These are phyloP conservation scores for Zymoseptoria ardabiliae DNA, from an alignment of 2,329 filamentous ascomycete genomes.

Conservation along the genomic window DNA sequence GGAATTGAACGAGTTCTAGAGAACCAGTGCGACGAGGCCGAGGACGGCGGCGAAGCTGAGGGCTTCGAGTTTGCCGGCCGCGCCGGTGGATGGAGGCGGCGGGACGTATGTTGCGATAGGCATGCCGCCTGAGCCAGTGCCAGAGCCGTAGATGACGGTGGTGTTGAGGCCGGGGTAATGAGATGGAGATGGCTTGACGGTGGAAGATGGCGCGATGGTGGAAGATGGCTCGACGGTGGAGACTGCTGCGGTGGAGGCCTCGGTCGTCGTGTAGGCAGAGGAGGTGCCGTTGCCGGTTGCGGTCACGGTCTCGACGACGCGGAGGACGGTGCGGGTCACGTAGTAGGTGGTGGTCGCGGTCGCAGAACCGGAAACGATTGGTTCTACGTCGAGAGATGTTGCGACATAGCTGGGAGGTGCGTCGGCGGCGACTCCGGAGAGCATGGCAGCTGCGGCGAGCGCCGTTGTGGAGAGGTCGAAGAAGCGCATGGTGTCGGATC, in stretches of 20 bases:
- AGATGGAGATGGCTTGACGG: neutral
- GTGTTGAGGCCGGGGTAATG: neutral
- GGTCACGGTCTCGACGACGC: slow-evolving; percentile 23
- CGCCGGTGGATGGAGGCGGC: slow-evolving; percentile 10
- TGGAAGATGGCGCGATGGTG: neutral
- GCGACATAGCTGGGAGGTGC: slow-evolving; percentile 6
- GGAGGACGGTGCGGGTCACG: slow-evolving; percentile 21
- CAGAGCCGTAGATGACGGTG: neutral
- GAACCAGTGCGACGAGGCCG: slow-evolving; percentile 17
- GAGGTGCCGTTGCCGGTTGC: slow-evolving; percentile 17
- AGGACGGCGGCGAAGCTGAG: slow-evolving; percentile 14
- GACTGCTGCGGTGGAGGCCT: slow-evolving; percentile 4
- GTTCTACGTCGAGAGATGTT: slow-evolving; percentile 1
- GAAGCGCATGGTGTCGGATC: slow-evolving; percentile 20
- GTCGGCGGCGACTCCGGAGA: slow-evolving; percentile 8
- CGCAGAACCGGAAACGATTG: neutral
- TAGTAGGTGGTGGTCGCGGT: slow-evolving; percentile 19
- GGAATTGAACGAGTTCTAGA: neutral
- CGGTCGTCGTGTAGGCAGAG: slow-evolving; percentile 10
- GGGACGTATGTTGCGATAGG: slow-evolving; percentile 5
- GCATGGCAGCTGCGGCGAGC: slow-evolving; percentile 10
- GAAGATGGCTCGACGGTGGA: slow-evolving; percentile 1
- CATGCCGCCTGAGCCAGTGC: slow-evolving; percentile 4
- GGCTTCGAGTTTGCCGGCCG: slow-evolving; percentile 13
- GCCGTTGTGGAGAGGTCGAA: slow-evolving; percentile 14